These are phyloP conservation scores for Alopecurus myosuroides DNA, from an alignment of 176 grass and related monocot genomes.

Conservation along the genomic window DNA sequence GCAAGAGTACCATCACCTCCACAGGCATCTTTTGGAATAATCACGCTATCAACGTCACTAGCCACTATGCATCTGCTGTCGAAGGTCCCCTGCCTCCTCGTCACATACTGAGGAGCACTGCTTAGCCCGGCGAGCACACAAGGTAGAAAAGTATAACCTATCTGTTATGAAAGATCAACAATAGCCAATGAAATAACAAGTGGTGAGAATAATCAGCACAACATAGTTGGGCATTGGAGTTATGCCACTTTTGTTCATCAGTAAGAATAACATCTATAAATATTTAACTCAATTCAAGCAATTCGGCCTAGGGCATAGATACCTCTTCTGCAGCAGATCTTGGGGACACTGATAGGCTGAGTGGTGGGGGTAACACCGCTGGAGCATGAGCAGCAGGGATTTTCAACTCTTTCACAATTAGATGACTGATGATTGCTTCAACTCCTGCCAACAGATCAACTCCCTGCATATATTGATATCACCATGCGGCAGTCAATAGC, in stretches of 20 bases:
- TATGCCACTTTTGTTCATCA: background rate
- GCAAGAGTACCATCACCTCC: conserved; percentile 78
- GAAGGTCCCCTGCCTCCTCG: conserved; percentile 14
- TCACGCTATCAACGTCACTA: conserved; percentile 76
- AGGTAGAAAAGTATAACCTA: conserved; percentile 91
- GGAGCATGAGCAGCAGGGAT: conserved; percentile 84
- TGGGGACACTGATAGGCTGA: conserved; percentile 55
- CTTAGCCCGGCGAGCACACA: conserved; percentile 87
- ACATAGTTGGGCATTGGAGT: background rate
- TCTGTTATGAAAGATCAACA: conserved; percentile 34
- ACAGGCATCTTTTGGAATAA: conserved; percentile 79
- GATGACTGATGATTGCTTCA: conserved; percentile 88
- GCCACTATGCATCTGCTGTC: conserved; percentile 46
- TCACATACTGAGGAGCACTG: conserved; percentile 77
- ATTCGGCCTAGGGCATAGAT: background rate
- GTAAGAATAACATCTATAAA: background rate
- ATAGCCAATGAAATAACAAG: background rate
- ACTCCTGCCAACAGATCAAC: conserved; percentile 85
- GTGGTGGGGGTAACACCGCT: conserved; percentile 49
- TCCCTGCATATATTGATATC: conserved; percentile 40
- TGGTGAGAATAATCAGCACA: background rate
- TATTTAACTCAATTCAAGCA: background rate
- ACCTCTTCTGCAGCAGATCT: conserved; percentile 93
- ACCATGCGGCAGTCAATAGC: background rate
- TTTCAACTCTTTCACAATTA: conserved; percentile 87